Conservation (phyloP, 1,139 yeast species). For the Saccharomycopsis phalli region DNA sequence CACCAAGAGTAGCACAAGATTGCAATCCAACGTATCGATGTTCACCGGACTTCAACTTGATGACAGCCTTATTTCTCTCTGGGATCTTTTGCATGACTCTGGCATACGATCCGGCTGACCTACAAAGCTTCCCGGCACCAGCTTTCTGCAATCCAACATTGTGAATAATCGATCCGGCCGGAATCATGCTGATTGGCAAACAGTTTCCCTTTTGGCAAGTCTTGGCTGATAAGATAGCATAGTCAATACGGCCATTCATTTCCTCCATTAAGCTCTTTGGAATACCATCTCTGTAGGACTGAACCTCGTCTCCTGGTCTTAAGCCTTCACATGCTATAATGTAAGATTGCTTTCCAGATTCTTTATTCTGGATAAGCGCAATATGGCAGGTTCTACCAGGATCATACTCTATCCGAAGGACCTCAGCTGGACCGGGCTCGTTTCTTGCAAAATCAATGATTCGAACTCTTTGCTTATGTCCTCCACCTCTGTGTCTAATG, state of each 20-base stretch:
- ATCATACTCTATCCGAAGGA: slow-evolving; percentile 86
- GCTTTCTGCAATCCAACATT: slow-evolving; percentile 67
- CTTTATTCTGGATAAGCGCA: slow-evolving; percentile 66
- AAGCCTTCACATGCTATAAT: slow-evolving; percentile 89
- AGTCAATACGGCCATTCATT: slow-evolving; percentile 87
- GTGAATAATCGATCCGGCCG: slow-evolving; percentile 86
- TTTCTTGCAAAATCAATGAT: slow-evolving; percentile 68
- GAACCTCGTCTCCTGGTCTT: slow-evolving; percentile 86
- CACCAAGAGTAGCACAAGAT: slow-evolving; percentile 91
- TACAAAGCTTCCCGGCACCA: slow-evolving; percentile 88
- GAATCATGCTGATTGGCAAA: slow-evolving; percentile 84
- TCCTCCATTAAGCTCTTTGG: slow-evolving; percentile 69
- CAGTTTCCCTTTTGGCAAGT: slow-evolving; percentile 93
- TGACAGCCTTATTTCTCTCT: slow-evolving; percentile 61
- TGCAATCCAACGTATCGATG: slow-evolving; percentile 80
- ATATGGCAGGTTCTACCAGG: slow-evolving; percentile 94
- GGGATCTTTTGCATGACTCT: slow-evolving; percentile 76
- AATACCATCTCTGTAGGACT: slow-evolving; percentile 79
- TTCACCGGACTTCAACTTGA: slow-evolving; percentile 85
- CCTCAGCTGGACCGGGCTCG: slow-evolving; percentile 65
- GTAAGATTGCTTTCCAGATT: slow-evolving; percentile 59
- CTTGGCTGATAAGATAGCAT: slow-evolving; percentile 80
- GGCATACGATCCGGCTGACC: slow-evolving; percentile 93
- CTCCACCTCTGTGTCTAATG: slow-evolving; percentile 95
- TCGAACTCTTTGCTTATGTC: slow-evolving; percentile 83